These are phyloP conservation scores for Cercospora beticola DNA, from an alignment of 2,329 filamentous ascomycete genomes.

Conservation along the genomic window DNA sequence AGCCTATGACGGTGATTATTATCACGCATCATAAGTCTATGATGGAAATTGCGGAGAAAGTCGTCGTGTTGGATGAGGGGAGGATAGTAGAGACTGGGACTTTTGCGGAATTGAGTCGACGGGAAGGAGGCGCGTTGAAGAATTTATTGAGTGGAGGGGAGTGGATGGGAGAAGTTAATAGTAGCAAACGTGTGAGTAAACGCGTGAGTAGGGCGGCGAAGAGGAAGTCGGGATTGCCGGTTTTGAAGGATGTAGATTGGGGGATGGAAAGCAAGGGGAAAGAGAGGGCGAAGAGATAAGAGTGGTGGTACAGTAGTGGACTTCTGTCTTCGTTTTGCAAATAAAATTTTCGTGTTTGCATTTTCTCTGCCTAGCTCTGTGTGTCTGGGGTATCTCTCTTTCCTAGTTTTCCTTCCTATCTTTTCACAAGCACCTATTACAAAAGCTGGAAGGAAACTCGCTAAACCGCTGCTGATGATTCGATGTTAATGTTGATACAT, in stretches of 20 bases:
- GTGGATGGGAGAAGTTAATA: constrained; percentile 24
- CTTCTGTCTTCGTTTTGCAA: not conserved
- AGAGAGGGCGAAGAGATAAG: not conserved
- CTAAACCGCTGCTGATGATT: not conserved
- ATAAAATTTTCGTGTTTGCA: not conserved
- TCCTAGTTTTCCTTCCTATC: not conserved
- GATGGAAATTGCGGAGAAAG: constrained; percentile 75
- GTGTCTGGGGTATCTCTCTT: not conserved
- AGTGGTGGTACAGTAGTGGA: not conserved
- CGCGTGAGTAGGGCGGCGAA: not conserved
- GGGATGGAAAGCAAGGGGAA: not conserved
- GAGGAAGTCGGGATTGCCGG: constrained; percentile 10
- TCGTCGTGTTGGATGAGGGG: constrained; percentile 71
- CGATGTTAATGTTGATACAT: not conserved
- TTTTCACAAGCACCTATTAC: not conserved
- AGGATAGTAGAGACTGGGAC: constrained; percentile 65
- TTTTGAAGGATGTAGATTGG: constrained; percentile 21
- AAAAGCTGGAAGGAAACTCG: not conserved
- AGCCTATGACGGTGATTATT: constrained; percentile 67
- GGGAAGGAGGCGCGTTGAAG: constrained; percentile 36
- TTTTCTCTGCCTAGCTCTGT: not conserved
- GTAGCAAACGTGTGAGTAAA: constrained; percentile 10
- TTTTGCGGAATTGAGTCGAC: constrained; percentile 60
- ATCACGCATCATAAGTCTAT: constrained; percentile 82
- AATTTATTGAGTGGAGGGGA: constrained; percentile 43